These are phyloP conservation scores for Moniliophthora roreri DNA, from an alignment of 1,284 basidiomycete genomes.

Conservation along the genomic window DNA sequence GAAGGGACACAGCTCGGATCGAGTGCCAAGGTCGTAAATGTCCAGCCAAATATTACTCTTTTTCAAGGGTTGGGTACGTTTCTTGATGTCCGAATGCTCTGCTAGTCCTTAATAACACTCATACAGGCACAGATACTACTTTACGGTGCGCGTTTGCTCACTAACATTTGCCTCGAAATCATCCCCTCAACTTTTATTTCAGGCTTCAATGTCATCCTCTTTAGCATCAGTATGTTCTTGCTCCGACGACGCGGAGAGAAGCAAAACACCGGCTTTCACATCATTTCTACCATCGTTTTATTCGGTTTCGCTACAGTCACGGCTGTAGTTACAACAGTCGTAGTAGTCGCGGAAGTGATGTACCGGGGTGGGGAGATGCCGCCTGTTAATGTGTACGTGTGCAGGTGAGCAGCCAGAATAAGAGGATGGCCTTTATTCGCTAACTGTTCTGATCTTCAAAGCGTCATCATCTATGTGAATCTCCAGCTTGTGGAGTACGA, in stretches of 20 bases:
- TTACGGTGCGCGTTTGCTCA: too few relatives aligned
- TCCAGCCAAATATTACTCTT: too few relatives aligned
- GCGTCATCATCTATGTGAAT: not conserved
- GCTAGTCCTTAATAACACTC: too few relatives aligned
- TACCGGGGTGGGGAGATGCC: not conserved
- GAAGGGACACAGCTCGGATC: too few relatives aligned
- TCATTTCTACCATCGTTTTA: not conserved
- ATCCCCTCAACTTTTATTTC: not conserved
- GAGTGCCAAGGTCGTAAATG: too few relatives aligned
- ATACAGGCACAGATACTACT: too few relatives aligned
- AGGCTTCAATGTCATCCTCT: not conserved
- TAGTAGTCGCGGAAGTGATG: not conserved
- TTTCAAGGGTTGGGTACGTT: too few relatives aligned
- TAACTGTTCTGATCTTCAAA: not conserved
- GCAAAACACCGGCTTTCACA: not conserved
- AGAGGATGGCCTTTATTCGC: not conserved
- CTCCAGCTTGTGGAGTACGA: slow-evolving; percentile 1
- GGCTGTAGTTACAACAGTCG: not conserved
- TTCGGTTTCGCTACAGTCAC: not conserved
- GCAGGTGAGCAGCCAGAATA: not conserved
- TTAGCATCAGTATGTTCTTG: not conserved
- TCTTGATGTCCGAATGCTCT: too few relatives aligned
- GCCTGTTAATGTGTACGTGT: not conserved
- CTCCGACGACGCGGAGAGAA: not conserved
- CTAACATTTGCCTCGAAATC: too few relatives aligned